Conservation (phyloP, 2,329 filamentous ascomycete species). For the Raffaelea ambrosiae region DNA sequence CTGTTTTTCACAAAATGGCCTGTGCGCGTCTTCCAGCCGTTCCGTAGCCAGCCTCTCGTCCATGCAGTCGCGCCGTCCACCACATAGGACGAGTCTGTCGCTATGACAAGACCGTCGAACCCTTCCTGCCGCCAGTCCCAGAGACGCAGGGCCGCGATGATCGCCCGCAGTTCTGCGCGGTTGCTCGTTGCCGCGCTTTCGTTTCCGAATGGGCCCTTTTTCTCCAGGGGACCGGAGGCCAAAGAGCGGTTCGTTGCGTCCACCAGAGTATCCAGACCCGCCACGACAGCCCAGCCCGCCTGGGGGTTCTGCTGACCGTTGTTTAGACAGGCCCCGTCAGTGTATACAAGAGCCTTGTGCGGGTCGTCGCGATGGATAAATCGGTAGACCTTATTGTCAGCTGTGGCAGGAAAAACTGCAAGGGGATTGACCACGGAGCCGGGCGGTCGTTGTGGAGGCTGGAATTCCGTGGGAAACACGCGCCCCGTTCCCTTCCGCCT, state of each 20-base stretch:
- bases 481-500: conserved; percentile 19
- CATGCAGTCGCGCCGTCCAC: conserved; percentile 34
- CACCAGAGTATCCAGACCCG: conserved; percentile 22
- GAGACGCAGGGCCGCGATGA: conserved; percentile 38
- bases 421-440: no score
- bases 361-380: background rate
- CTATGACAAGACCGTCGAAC: conserved; percentile 35
- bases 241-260: no score
- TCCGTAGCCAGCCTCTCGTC: conserved; percentile 31
- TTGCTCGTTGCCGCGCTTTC: conserved; percentile 30
- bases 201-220: conserved; percentile 23
- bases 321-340: conserved; percentile 28
- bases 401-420: conserved; percentile 5
- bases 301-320: conserved; percentile 17
- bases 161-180: conserved; percentile 46
- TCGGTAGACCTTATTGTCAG: background rate
- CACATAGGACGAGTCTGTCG: conserved; percentile 45
- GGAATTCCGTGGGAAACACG: conserved; percentile 24
- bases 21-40: conserved; percentile 31
- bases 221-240: conserved; percentile 22
- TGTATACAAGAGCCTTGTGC: conserved; percentile 1
- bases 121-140: conserved; percentile 34
- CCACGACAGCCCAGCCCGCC: conserved; percentile 23
- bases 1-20: conserved; percentile 34
- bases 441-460: conserved; percentile 4